Base-by-base conservation (phyloP, 2,329 filamentous ascomycete species). In the Cladosporium sp. region DNA sequence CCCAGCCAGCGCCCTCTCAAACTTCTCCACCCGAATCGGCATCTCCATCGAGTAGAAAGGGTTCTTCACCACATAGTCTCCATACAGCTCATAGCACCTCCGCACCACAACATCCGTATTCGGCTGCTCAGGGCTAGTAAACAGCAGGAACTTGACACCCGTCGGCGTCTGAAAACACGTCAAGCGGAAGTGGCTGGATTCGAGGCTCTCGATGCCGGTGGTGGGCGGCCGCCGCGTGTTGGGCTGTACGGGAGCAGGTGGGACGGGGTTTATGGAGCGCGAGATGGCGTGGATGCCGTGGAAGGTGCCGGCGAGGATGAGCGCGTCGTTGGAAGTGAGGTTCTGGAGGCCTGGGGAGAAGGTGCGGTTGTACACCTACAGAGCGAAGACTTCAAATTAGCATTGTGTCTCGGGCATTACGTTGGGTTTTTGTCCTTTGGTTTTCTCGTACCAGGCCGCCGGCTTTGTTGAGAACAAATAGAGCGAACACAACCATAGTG, bases 61-160 rank as follows among this genome's bases (percentile, higher is more conserved):
- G 78, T 99, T 99, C 84, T 98, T 99, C 92, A 97, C 98, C 71
- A 99, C 95, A 77, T 92, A 98, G 79, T 99, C 95, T 59, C 92
- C 87, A 81, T 98, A 99, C 61, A 98, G 81, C 77, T 98, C 95
- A 78, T 99, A 98, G 73, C 97, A 89, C 77, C 88, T 90, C 76
- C 88, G 86, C 71, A 97, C 89, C 53, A 94, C 90, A 14, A 87
- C 84, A 73, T 98, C 95, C 46, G 96, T 89, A 74, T 96, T 96
- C 58, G 89, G 87, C 81, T 96, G 93, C 69, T 92, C 88, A 18
- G 89, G 89, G 79, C 98, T 95, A 64, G 95, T 97, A 77, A 99
- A 97, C 63, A 99, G 84, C 46, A 99, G 81, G 77, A 99, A 99
- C 79, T 99, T 99, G 66, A 89, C 94, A 34, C 95, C 95, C 2